Conservation (phyloP, 495 filamentous ascomycete genomes). For the Hypoxylon fragiforme region DNA sequence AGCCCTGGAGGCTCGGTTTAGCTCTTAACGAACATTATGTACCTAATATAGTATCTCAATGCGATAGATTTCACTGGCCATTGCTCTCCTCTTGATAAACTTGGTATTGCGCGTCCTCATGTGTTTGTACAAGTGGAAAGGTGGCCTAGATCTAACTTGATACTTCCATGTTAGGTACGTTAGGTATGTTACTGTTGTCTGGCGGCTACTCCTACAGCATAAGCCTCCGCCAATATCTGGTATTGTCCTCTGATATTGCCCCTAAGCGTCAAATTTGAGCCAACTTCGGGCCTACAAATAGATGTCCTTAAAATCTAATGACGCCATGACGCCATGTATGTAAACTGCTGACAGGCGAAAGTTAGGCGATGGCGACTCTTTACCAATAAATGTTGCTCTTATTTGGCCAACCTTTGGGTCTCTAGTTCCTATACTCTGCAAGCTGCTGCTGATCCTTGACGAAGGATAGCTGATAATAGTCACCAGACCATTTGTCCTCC, state of each 20-base stretch:
- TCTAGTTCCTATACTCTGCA: constrained; percentile 5
- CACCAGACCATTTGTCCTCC: constrained; percentile 6
- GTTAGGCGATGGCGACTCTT: no score
- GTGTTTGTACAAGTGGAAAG: no score
- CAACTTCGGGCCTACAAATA: not conserved
- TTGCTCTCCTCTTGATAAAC: constrained; percentile 2
- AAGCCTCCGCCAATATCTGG: constrained; percentile 16
- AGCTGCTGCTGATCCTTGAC: constrained; percentile 11
- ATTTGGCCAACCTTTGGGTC: constrained; percentile 5
- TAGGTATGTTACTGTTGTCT: no score
- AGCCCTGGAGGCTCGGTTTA: constrained; percentile 5
- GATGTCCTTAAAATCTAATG: constrained; percentile 9
- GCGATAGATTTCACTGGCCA: constrained; percentile 23
- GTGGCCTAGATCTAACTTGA: no score
- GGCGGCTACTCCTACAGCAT: constrained; percentile 31
- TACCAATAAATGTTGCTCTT: no score
- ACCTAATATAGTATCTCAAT: constrained; percentile 9
- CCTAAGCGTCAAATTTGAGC: no score
- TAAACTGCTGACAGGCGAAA: constrained; percentile 12
- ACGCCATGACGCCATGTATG: constrained; percentile 10
- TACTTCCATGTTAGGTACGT: no score
- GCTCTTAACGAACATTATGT: constrained; percentile 10
- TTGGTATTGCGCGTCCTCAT: constrained; percentile 7
- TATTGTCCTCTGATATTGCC: constrained; percentile 8
- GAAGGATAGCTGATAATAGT: not conserved